phyloP scores from a whole-genome alignment of 306 rosid genomes.

The Prunus campanulata region DNA sequence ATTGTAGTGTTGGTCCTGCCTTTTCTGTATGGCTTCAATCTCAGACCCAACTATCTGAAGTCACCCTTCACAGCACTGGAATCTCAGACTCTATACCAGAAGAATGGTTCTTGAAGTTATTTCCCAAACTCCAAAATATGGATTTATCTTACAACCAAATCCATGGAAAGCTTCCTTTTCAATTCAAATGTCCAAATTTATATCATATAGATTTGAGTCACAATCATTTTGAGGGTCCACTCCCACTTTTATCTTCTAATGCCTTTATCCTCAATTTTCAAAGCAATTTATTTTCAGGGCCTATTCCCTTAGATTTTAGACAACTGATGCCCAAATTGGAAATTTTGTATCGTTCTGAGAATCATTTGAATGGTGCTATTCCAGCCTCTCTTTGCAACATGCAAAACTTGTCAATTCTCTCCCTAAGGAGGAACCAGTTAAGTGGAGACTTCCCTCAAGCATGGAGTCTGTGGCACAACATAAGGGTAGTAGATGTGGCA shows the following conservation, averaged over 20 bases:
- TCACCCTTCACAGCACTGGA: neutral
- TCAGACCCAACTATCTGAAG: neutral
- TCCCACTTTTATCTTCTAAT: neutral
- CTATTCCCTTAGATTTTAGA: neutral
- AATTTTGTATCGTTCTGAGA: neutral
- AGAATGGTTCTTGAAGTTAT: neutral
- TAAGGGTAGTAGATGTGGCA: neutral
- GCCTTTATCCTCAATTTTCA: accelerated
- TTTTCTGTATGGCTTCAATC: neutral
- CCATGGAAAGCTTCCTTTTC: neutral
- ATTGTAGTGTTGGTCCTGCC: neutral
- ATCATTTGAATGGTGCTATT: neutral
- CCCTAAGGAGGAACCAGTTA: neutral
- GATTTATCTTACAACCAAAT: neutral
- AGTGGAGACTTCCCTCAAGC: neutral
- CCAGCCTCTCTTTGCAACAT: neutral
- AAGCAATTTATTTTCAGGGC: neutral
- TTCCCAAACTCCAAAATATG: neutral
- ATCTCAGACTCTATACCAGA: neutral
- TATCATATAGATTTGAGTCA: neutral
- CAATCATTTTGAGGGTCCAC: neutral
- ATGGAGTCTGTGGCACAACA: neutral
- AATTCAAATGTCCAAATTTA: neutral
- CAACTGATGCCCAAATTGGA: neutral
- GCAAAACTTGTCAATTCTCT: neutral